Evolutionary conservation across 805 yeast genomes (phyloP), one percentile per base, ranked within the genome.

Genomic region (Zygosaccharomyces kombuchaensis): DNA sequence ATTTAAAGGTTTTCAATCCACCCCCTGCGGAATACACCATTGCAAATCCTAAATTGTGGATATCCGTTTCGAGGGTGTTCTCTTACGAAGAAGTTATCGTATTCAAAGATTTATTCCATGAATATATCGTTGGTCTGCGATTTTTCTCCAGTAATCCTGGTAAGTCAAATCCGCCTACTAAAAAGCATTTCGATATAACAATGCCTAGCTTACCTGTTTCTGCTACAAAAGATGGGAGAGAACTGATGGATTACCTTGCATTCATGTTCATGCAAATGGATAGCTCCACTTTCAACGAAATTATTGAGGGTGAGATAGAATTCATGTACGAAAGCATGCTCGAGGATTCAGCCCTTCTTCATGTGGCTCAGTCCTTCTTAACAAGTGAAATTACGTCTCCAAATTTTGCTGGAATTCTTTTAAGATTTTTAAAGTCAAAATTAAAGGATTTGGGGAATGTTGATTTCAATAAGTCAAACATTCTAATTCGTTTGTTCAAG

Each of bases 361-460:
- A 91, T 58, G 78, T 93, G 46, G 96, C 97, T 0, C 98, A 95
- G 65, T 87, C 89, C 59, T 89, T 93, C 65, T 71, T 91, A 51
- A 96, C 97, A 0, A 88, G 88, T 57, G 99, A 93, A 62, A 78
- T 87, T n/a, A 88, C 96, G 0, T 86, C 96, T 0, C 87, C 96
- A 13, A 89, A 89, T 58, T 91, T 89, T 58, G 85, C 93, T 1
- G 91, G 96, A 7, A 77, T 89, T 1, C 69, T 93, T 57, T 77
- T 93, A 22, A 75, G 84, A 4, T 90, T 88, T 62, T 72, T 91
- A 53, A 81, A 81, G 56, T 73, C 81, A 0, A 84, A 86, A 53
- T 68, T 95, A 42, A 80, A 78, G 17, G 87, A 82, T 44, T 70
- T 95, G 16, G 99, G 97, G 2, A 82, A 85, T 47, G 81, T 84